These are phyloP conservation scores for Phoenix roebelenii DNA, from an alignment of 176 grass and related monocot genomes.

Conservation along the genomic window DNA sequence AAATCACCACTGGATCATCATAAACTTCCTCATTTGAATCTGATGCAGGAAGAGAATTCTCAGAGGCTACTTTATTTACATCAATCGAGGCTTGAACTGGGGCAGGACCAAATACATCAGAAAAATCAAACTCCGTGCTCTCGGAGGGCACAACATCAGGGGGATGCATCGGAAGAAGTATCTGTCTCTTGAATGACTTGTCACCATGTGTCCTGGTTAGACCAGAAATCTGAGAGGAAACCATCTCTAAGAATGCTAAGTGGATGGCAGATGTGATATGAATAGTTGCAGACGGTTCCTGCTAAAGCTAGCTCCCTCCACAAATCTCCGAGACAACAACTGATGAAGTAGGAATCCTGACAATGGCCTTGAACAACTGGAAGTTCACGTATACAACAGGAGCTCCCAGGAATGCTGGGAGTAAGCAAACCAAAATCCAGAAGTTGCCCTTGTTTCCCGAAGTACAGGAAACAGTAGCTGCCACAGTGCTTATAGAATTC, in stretches of 20 bases:
- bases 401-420: slow-evolving; percentile 59
- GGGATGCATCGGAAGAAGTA: slow-evolving; percentile 63
- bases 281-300: slow-evolving; percentile 7
- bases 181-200: slow-evolving; percentile 49
- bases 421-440: slow-evolving; percentile 45
- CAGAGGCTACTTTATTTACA: slow-evolving; percentile 37
- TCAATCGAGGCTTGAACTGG: slow-evolving; percentile 48
- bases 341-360: slow-evolving; percentile 86
- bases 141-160: slow-evolving; percentile 73
- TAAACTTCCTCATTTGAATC: slow-evolving; percentile 59
- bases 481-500: slow-evolving; percentile 80
- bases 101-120: slow-evolving; percentile 79
- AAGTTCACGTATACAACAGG: slow-evolving; percentile 63
- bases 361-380: slow-evolving; percentile 96
- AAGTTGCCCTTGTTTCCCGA: slow-evolving; percentile 75
- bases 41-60: slow-evolving; percentile 33
- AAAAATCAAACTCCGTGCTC: slow-evolving; percentile 86
- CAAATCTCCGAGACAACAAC: slow-evolving; percentile 39
- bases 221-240: slow-evolving; percentile 53
- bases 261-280: slow-evolving; percentile 1
- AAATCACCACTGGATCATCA: slow-evolving; percentile 66
- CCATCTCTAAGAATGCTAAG: slow-evolving; percentile 50
- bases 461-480: slow-evolving; percentile 91
- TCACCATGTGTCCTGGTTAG: slow-evolving; percentile 31
- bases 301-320: slow-evolving; percentile 44